Conservation (phyloP, 2,329 filamentous ascomycete genomes). For the Pseudogymnoascus sp. region DNA sequence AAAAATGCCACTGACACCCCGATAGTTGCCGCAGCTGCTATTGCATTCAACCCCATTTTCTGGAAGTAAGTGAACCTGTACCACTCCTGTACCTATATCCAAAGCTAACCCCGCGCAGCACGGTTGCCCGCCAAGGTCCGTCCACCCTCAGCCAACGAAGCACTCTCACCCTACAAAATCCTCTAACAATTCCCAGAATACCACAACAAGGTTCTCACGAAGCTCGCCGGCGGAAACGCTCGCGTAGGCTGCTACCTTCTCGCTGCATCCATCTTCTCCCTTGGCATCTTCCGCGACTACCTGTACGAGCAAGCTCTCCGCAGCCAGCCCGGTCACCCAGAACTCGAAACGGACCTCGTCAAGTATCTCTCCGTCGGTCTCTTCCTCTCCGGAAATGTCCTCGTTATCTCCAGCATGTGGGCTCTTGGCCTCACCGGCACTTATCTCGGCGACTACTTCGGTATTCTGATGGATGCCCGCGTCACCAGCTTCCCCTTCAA, state of each 20-base stretch:
- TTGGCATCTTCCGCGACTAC: constrained; percentile 81
- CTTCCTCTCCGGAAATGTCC: constrained; percentile 66
- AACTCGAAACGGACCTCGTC: constrained; percentile 52
- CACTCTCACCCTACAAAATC: constrained; percentile 14
- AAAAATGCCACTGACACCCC: constrained; percentile 15
- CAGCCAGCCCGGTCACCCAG: constrained; percentile 64
- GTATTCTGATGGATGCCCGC: constrained; percentile 91
- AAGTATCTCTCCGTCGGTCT: constrained; percentile 62
- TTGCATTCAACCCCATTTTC: constrained; percentile 96
- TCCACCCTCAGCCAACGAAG: constrained; percentile 11
- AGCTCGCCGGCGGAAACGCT: constrained; percentile 70
- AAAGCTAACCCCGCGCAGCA: constrained; percentile 40
- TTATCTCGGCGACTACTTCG: constrained; percentile 97
- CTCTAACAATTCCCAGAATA: constrained; percentile 57
- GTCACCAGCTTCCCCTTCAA: constrained; percentile 96
- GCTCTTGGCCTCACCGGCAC: constrained; percentile 89
- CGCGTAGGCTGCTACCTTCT: constrained; percentile 82
- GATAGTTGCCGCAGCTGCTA: constrained; percentile 69
- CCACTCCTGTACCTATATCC: constrained; percentile 1
- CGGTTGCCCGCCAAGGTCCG: constrained; percentile 73
- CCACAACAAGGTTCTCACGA: constrained; percentile 79
- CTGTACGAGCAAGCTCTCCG: constrained; percentile 80
- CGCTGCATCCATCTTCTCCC: constrained; percentile 78
- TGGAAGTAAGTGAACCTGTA: constrained; percentile 72
- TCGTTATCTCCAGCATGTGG: constrained; percentile 86